A percentile compares a stretch with the other conserved stretches of the same genome.
These are phyloP conservation scores for Geoglossum glabrum DNA, from an alignment of 495 filamentous ascomycete genomes.

Conservation along the genomic window DNA sequence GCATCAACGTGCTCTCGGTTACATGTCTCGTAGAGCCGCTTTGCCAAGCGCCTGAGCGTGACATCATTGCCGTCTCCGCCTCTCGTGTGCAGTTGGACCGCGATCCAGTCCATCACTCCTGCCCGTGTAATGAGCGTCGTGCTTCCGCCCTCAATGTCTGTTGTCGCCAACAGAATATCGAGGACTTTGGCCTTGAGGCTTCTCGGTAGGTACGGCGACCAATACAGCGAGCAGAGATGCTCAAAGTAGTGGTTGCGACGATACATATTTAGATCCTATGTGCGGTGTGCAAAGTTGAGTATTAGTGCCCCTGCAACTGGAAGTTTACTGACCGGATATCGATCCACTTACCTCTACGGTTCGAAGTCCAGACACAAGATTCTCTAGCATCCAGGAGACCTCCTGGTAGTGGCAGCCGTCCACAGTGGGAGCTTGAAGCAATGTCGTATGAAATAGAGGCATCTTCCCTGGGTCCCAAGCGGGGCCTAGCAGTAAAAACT, in stretches of 20 bases:
- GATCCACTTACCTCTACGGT: constrained; percentile 27
- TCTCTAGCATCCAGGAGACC: constrained; percentile 60
- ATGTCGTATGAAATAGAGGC: constrained; percentile 53
- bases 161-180: constrained; percentile 50
- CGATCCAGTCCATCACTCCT: constrained; percentile 65
- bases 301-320: not conserved
- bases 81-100: constrained; percentile 29
- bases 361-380: constrained; percentile 48
- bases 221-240: constrained; percentile 48
- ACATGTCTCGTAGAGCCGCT: constrained; percentile 45
- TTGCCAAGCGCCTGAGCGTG: constrained; percentile 35
- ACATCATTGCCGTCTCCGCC: constrained; percentile 23
- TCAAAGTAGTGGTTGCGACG: constrained; percentile 64
- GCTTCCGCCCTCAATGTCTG: constrained; percentile 54
- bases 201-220: constrained; percentile 39
- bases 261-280: constrained; percentile 65
- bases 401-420: constrained; percentile 61
- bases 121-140: constrained; percentile 70
- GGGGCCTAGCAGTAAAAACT: constrained; percentile 57
- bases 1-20: constrained; percentile 41
- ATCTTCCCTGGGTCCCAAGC: constrained; percentile 53
- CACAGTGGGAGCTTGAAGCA: constrained; percentile 46
- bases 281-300: not conserved
- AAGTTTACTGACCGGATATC: not conserved
- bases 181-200: constrained; percentile 46